A percentile compares a stretch with the other conserved stretches of the same genome.
These are phyloP conservation scores for Ilyonectria destructans DNA, from an alignment of 2,329 filamentous ascomycete genomes.

Conservation along the genomic window DNA sequence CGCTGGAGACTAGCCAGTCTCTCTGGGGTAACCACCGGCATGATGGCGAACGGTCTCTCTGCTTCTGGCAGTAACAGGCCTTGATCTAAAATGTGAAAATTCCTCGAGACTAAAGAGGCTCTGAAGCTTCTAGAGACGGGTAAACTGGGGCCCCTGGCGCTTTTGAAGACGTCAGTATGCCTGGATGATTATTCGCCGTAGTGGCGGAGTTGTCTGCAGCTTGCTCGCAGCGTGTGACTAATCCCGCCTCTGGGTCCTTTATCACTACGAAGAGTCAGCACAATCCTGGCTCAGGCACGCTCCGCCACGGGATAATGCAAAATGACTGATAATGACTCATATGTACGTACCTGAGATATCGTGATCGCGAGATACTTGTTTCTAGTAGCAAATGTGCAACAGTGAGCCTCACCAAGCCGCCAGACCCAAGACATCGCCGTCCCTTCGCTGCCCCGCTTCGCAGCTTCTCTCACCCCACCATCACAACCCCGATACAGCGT, in stretches of 20 bases:
- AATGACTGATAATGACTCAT: constrained; percentile 51
- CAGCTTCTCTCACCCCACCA: constrained; percentile 41
- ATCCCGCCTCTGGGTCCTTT: constrained; percentile 34
- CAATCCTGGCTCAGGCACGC: constrained; percentile 27
- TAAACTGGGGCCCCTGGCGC: neutral
- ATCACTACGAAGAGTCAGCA: constrained; percentile 40
- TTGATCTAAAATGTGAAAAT: constrained; percentile 6
- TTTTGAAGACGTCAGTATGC: constrained; percentile 29
- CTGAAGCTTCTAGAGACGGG: neutral
- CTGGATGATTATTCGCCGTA: constrained; percentile 23
- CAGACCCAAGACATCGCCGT: constrained; percentile 25
- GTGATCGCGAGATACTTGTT: constrained; percentile 13
- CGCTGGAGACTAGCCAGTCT: constrained; percentile 92
- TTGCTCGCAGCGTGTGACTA: constrained; percentile 47
- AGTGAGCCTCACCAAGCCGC: constrained; percentile 24
- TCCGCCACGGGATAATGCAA: constrained; percentile 30
- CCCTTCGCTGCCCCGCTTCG: constrained; percentile 49
- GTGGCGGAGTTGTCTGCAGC: constrained; percentile 33
- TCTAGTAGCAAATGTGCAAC: neutral
- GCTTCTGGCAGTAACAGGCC: constrained; percentile 22
- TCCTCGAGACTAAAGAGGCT: neutral
- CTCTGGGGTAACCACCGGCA: constrained; percentile 94
- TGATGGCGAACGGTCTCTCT: constrained; percentile 60
- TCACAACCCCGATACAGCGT: constrained; percentile 44
- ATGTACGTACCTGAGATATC: constrained; percentile 29